Evolutionary conservation across 2,329 filamentous ascomycete genomes (phyloP).

Genomic region (Diaporthe humulicola): DNA sequence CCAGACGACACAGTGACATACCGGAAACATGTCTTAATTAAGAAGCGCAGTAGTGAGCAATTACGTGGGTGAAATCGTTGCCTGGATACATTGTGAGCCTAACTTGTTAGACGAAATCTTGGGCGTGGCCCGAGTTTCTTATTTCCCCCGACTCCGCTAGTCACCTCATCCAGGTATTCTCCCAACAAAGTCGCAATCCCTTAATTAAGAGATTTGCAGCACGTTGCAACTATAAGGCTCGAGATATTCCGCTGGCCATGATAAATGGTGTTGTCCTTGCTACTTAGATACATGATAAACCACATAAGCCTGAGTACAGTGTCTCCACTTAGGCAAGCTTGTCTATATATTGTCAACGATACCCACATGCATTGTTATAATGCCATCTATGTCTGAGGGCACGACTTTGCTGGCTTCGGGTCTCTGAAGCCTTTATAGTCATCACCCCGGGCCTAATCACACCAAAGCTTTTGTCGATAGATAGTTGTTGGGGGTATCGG

Average conservation of each 20-base stretch:
- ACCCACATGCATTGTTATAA: not conserved
- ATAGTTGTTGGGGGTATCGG: not conserved
- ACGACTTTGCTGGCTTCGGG: not conserved
- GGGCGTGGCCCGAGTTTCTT: not conserved
- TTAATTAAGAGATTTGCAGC: not conserved
- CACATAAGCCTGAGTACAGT: not conserved
- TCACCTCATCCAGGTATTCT: not conserved
- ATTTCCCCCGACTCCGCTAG: not conserved
- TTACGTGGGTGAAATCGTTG: not conserved
- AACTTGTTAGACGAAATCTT: too few relatives aligned
- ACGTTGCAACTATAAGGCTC: not conserved
- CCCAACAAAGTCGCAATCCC: not conserved
- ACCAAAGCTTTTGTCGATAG: not conserved
- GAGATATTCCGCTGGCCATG: not conserved
- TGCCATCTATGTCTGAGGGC: not conserved
- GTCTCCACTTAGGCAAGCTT: not conserved
- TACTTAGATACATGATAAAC: not conserved
- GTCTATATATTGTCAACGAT: not conserved
- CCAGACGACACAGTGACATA: not conserved
- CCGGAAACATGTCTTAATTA: not conserved
- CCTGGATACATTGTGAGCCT: not conserved
- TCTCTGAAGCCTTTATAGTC: not conserved
- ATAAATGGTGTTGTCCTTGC: too few relatives aligned
- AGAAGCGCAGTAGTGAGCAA: not conserved
- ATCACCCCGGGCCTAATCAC: not conserved